A percentile compares a stretch with the other conserved stretches of the same genome.
phyloP scores from a whole-genome alignment of 1,284 basidiomycete species.

The Xanthoconium separans region DNA sequence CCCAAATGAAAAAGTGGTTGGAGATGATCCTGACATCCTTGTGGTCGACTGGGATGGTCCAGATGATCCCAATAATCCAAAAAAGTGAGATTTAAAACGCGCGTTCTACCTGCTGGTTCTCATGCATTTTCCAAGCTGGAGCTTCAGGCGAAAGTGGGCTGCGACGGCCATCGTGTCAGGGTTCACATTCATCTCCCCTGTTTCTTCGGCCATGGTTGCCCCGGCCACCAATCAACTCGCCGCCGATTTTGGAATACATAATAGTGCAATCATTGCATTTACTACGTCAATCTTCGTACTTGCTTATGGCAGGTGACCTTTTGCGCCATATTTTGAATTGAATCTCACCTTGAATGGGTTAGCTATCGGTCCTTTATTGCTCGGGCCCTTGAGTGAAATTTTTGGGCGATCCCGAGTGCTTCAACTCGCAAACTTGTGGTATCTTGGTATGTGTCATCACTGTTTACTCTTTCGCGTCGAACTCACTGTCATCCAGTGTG shows the following conservation, averaged over 20 bases:
- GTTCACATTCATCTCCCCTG: slow-evolving; percentile 51
- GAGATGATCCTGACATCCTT: slow-evolving; percentile 1
- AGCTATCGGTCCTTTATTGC: slow-evolving; percentile 50
- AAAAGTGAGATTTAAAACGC: slow-evolving; percentile 26
- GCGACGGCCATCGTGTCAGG: slow-evolving; percentile 48
- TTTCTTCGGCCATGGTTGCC: slow-evolving; percentile 64
- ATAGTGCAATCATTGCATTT: slow-evolving; percentile 51
- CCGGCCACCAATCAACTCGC: slow-evolving; percentile 59
- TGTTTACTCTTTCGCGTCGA: not conserved
- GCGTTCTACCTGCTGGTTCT: not conserved
- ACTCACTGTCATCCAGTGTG: slow-evolving; percentile 41
- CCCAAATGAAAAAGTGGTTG: not conserved
- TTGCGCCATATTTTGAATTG: not conserved
- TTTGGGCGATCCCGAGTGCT: slow-evolving; percentile 46
- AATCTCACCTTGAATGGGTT: slow-evolving; percentile 22
- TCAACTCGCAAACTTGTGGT: slow-evolving; percentile 58
- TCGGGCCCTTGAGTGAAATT: slow-evolving; percentile 60
- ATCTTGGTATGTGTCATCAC: slow-evolving; percentile 42
- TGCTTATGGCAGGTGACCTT: slow-evolving; percentile 50
- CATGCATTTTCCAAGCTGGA: slow-evolving; percentile 41
- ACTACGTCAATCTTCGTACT: slow-evolving; percentile 68
- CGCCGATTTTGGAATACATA: slow-evolving; percentile 55
- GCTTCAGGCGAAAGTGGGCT: slow-evolving; percentile 45
- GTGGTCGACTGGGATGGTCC: slow-evolving; percentile 39
- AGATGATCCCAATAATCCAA: slow-evolving; percentile 35